These are phyloP conservation scores for Claviceps quebecensis DNA, from an alignment of 2,329 filamentous ascomycete genomes.

Conservation along the genomic window DNA sequence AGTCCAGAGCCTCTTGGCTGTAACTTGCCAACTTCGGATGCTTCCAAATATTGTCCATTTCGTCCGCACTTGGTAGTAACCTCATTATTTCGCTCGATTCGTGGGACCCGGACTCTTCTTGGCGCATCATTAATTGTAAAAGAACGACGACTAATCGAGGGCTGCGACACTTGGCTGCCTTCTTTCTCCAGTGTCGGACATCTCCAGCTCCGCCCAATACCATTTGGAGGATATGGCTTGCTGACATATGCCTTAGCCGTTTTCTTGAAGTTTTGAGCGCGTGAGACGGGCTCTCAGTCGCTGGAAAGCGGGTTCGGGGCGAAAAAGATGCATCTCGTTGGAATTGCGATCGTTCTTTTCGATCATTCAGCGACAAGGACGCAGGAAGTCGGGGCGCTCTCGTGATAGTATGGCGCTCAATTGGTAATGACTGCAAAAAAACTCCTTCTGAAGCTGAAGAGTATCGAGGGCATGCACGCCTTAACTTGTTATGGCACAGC, in stretches of 20 bases:
- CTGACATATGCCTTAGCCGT: constrained; percentile 11
- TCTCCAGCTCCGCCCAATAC: constrained; percentile 7
- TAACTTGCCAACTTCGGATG: constrained; percentile 11
- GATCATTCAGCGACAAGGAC: background rate
- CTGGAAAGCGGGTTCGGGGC: background rate
- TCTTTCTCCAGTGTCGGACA: constrained; percentile 8
- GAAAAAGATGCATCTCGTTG: background rate
- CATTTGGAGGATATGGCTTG: constrained; percentile 13
- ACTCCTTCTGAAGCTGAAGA: background rate
- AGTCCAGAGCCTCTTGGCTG: constrained; percentile 10
- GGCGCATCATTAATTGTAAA: constrained; percentile 18
- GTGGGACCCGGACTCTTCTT: constrained; percentile 8
- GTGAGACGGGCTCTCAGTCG: background rate
- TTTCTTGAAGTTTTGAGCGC: constrained; percentile 1
- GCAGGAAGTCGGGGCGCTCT: background rate
- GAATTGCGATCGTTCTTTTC: background rate
- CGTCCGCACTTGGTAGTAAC: constrained; percentile 12
- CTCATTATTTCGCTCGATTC: constrained; percentile 9
- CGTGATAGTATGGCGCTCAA: background rate
- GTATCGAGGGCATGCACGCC: background rate
- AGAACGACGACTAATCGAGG: constrained; percentile 17
- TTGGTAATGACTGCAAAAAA: background rate
- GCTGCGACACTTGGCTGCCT: constrained; percentile 13
- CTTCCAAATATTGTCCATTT: constrained; percentile 13
- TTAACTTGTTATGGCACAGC: background rate